Conservation (phyloP, 345 rosid genomes). For the Eutrema japonicum region DNA sequence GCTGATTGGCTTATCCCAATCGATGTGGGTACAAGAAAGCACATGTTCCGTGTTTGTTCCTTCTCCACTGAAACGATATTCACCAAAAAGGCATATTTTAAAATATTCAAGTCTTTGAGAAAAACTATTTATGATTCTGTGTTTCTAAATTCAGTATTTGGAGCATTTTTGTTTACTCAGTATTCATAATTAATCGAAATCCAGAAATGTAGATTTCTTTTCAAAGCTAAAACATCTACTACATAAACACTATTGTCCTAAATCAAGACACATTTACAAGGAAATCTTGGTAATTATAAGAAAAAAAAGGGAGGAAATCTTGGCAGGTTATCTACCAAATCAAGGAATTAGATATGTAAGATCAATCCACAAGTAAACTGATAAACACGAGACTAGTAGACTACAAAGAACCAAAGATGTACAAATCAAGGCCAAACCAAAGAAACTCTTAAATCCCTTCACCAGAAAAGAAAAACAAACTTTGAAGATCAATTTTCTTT, state of each 20-base stretch:
- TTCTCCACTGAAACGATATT: constrained; percentile 4
- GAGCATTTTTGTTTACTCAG: not conserved
- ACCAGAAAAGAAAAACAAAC: not conserved
- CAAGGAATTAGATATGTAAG: not conserved
- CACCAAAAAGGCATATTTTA: not conserved
- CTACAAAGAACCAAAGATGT: not conserved
- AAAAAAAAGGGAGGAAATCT: not conserved
- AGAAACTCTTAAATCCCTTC: not conserved
- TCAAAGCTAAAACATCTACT: not conserved
- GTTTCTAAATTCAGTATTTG: not conserved
- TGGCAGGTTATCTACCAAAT: constrained; percentile 31
- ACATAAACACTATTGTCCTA: not conserved
- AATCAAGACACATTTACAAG: not conserved
- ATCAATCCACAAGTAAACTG: constrained; percentile 17
- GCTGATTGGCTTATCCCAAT: constrained; percentile 23
- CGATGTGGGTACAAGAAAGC: constrained; percentile 19
- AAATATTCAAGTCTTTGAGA: no score
- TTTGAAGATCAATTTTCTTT: not conserved
- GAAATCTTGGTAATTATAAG: not conserved
- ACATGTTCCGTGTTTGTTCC: constrained; percentile 34
- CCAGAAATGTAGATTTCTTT: not conserved
- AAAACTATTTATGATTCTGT: not conserved
- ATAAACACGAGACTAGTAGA: not conserved
- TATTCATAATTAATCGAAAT: not conserved
- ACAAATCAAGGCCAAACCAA: not conserved